These are phyloP conservation scores for Schizophyllum commune DNA, from an alignment of 1,284 basidiomycete species.

Conservation along the genomic window DNA sequence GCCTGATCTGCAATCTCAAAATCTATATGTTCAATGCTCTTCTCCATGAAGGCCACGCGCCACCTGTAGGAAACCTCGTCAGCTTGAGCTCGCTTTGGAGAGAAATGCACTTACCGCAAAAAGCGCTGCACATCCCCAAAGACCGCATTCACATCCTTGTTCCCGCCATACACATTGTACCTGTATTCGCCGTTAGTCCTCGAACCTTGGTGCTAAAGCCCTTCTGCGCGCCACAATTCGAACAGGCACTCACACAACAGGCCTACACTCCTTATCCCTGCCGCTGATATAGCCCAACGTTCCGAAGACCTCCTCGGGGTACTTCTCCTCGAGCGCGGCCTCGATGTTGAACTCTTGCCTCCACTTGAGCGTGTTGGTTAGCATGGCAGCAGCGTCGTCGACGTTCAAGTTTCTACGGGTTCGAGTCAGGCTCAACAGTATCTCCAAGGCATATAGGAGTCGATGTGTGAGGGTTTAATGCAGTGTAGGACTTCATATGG, in stretches of 20 bases:
- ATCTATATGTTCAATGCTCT: constrained; percentile 53
- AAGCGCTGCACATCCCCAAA: constrained; percentile 69
- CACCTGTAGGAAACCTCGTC: constrained; percentile 35
- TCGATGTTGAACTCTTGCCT: constrained; percentile 61
- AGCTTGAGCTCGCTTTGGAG: background rate
- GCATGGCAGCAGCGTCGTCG: constrained; percentile 50
- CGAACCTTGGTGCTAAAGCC: background rate
- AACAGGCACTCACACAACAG: constrained; percentile 44
- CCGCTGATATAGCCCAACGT: constrained; percentile 58
- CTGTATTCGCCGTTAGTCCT: constrained; percentile 22
- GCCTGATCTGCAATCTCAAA: constrained; percentile 68
- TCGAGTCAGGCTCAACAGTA: background rate
- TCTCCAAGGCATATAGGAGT: background rate
- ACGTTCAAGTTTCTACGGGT: constrained; percentile 44
- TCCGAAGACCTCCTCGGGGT: constrained; percentile 59
- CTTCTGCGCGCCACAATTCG: background rate
- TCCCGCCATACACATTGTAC: constrained; percentile 68
- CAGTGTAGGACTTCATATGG: constrained; percentile 1
- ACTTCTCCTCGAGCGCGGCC: constrained; percentile 51
- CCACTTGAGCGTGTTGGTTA: constrained; percentile 66
- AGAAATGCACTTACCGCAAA: constrained; percentile 40
- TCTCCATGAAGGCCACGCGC: constrained; percentile 72
- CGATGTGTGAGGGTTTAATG: background rate
- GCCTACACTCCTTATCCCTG: constrained; percentile 57
- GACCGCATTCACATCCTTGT: constrained; percentile 52